Conservation (phyloP, 225 moss, liverwort and hornwort species). For the Physcomitrium patens region DNA sequence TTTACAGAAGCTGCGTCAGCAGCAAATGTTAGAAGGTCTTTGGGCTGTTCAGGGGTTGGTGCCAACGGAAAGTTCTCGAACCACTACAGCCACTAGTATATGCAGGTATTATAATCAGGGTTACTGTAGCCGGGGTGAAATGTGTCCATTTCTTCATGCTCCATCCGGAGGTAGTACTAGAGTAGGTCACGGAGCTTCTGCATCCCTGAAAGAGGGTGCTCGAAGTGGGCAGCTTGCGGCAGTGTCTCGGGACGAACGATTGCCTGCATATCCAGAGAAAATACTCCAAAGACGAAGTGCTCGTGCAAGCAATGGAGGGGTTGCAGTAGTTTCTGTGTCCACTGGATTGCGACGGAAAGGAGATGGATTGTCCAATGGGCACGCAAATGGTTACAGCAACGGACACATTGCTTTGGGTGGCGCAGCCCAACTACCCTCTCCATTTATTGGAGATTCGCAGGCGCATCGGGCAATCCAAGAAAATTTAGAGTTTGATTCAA, state of each 20-base stretch:
- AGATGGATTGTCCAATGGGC: conserved; percentile 54
- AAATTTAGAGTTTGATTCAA: conserved; percentile 68
- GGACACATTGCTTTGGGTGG: conserved; percentile 51
- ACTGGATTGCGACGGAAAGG: conserved; percentile 55
- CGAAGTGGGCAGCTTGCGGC: conserved; percentile 49
- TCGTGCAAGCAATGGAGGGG: conserved; percentile 57
- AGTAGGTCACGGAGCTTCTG: conserved; percentile 48
- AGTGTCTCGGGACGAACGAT: conserved; percentile 61
- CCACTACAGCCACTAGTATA: conserved; percentile 54
- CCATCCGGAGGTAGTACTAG: conserved; percentile 50
- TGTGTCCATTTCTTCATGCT: conserved; percentile 88
- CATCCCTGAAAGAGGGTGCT: conserved; percentile 53
- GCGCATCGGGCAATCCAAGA: conserved; percentile 61
- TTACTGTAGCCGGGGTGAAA: conserved; percentile 93
- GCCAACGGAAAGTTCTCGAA: conserved; percentile 54
- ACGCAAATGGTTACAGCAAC: conserved; percentile 60
- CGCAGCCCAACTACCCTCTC: conserved; percentile 44
- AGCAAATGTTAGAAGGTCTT: conserved; percentile 55
- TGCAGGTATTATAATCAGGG: conserved; percentile 94
- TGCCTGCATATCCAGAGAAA: conserved; percentile 72
- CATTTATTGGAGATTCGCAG: conserved; percentile 45
- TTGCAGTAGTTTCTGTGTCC: conserved; percentile 37
- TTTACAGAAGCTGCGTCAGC: conserved; percentile 56
- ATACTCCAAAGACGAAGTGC: conserved; percentile 67
- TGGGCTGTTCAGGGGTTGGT: conserved; percentile 57